Conservation (phyloP, 306 rosid species). For the Notholithocarpus densiflorus region DNA sequence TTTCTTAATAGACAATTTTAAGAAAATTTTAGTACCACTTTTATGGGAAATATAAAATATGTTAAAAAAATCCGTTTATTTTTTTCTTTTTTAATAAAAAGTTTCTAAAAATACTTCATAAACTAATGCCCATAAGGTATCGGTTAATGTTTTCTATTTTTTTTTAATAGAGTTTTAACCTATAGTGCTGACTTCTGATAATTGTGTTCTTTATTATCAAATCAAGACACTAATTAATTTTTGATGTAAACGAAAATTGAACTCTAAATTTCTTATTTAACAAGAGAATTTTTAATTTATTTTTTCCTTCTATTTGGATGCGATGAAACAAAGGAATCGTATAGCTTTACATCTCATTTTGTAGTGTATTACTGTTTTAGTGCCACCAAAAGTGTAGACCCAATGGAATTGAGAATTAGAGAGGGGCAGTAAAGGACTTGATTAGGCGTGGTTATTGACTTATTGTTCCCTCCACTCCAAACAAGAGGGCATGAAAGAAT, state of each 20-base stretch:
- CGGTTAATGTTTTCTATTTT: too few relatives aligned
- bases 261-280: fast-evolving
- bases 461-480: conserved; percentile 96
- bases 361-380: conserved; percentile 35
- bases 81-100: too few relatives aligned
- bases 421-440: conserved; percentile 25
- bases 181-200: fast-evolving
- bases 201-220: fast-evolving
- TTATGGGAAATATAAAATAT: too few relatives aligned
- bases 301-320: not conserved
- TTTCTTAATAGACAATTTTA: too few relatives aligned
- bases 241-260: fast-evolving
- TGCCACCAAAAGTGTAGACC: conserved; percentile 68
- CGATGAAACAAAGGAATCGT: conserved; percentile 24
- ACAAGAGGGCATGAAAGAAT: conserved; percentile 60
- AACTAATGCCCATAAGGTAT: too few relatives aligned
- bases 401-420: conserved; percentile 41
- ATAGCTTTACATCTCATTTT: conserved; percentile 34
- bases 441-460: conserved; percentile 56
- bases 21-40: too few relatives aligned
- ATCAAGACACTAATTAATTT: too few relatives aligned
- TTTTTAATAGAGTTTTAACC: too few relatives aligned
- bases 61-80: too few relatives aligned
- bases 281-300: not conserved
- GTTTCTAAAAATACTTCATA: too few relatives aligned